Conservation (phyloP, 2,329 filamentous ascomycete genomes). For the Fusarium fracticaudum region DNA sequence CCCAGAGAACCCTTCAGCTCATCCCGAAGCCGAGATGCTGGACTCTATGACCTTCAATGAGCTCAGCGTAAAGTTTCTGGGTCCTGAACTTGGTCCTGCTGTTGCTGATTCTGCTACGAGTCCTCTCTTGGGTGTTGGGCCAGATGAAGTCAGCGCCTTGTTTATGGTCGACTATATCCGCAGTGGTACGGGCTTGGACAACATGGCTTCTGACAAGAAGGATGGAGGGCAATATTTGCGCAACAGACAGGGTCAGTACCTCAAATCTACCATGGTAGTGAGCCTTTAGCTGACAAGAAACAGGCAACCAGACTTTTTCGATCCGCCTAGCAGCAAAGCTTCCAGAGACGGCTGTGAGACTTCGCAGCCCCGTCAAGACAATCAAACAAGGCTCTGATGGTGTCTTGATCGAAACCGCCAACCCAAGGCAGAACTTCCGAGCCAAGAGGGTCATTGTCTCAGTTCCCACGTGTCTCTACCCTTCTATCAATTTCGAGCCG, state of each 20-base stretch:
- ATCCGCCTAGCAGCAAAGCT: slow-evolving; percentile 25
- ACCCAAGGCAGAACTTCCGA: slow-evolving; percentile 14
- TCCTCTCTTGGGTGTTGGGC: slow-evolving; percentile 30
- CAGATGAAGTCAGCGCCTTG: slow-evolving; percentile 32
- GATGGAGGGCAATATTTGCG: slow-evolving; percentile 39
- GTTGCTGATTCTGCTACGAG: slow-evolving; percentile 6
- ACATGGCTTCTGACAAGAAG: slow-evolving; percentile 29
- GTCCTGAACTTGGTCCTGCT: slow-evolving; percentile 5
- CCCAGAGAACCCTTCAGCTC: slow-evolving; percentile 3
- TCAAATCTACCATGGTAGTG: no score
- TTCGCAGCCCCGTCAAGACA: slow-evolving; percentile 25
- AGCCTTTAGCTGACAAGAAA: neutral
- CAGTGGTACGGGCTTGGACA: slow-evolving; percentile 29
- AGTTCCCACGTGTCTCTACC: slow-evolving; percentile 39
- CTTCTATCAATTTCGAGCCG: slow-evolving; percentile 37
- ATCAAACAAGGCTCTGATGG: slow-evolving; percentile 24
- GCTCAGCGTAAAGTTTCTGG: slow-evolving; percentile 1
- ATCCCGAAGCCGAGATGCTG: slow-evolving; percentile 13
- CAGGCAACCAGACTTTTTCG: slow-evolving; percentile 29
- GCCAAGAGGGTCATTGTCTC: slow-evolving; percentile 41
- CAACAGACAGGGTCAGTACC: slow-evolving; percentile 31
- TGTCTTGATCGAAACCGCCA: slow-evolving; percentile 24
- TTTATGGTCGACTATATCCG: slow-evolving; percentile 36
- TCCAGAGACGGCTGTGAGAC: slow-evolving; percentile 12
- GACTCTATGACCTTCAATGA: slow-evolving; percentile 18